These are phyloP conservation scores for Deakozyma indianensis DNA, from an alignment of 805 yeast genomes.

Conservation along the genomic window DNA sequence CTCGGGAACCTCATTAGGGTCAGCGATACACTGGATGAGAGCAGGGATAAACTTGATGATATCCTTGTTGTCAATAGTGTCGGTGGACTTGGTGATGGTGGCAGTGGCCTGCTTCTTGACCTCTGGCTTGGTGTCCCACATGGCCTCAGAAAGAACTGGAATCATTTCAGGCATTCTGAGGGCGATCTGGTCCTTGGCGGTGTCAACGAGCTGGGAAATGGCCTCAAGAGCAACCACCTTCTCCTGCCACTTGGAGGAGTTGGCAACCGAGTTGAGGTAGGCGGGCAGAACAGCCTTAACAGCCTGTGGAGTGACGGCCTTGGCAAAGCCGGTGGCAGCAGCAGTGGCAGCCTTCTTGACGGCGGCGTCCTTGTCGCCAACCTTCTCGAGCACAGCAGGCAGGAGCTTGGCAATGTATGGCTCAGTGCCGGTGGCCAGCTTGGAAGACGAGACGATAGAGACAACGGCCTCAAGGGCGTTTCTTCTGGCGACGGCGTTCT, in stretches of 20 bases:
- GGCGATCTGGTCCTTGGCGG: slow-evolving; percentile 92
- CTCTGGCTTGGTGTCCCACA: slow-evolving; percentile 99
- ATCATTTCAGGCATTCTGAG: slow-evolving; percentile 99
- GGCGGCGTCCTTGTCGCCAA: slow-evolving; percentile 84
- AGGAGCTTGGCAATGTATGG: slow-evolving; percentile 80
- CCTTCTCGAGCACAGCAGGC: slow-evolving; percentile 52
- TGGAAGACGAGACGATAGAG: slow-evolving; percentile 65
- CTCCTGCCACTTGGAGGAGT: slow-evolving; percentile 89
- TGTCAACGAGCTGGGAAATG: slow-evolving; percentile 75
- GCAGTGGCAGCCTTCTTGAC: slow-evolving; percentile 58
- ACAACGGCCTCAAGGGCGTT: slow-evolving; percentile 74
- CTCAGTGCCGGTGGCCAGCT: slow-evolving; percentile 85
- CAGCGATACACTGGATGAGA: slow-evolving; percentile 90
- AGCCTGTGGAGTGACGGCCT: slow-evolving; percentile 81
- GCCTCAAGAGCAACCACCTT: slow-evolving; percentile 83
- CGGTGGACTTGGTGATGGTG: slow-evolving; percentile 92
- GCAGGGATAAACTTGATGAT: slow-evolving; percentile 98
- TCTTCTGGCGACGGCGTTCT: slow-evolving; percentile 45
- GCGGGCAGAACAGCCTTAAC: slow-evolving; percentile 82
- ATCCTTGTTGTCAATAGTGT: slow-evolving; percentile 98
- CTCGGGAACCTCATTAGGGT: slow-evolving; percentile 96
- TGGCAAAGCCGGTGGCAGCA: slow-evolving; percentile 66
- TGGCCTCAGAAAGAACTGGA: slow-evolving; percentile 96
- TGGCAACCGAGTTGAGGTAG: slow-evolving; percentile 49
- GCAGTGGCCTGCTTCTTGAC: slow-evolving; percentile 94